phyloP scores from a whole-genome alignment of 2,329 filamentous ascomycete species.

The Neonectria neomacrospora region DNA sequence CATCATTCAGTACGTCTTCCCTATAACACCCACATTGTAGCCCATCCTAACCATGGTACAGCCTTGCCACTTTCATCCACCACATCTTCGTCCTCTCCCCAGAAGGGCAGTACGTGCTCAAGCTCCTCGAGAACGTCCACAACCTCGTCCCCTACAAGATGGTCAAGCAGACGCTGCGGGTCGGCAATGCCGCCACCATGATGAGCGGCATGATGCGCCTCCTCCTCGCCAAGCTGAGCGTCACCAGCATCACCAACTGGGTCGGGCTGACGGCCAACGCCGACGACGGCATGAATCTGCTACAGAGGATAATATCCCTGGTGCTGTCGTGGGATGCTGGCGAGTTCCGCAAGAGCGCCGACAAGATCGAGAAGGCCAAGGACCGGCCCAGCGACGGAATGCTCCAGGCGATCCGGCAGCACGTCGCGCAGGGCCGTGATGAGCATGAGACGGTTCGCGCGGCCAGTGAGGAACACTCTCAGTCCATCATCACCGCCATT shows the following conservation, averaged over 20 bases:
- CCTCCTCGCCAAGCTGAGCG: conserved; percentile 80
- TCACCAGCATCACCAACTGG: conserved; percentile 82
- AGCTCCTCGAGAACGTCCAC: conserved; percentile 76
- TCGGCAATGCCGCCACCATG: conserved; percentile 86
- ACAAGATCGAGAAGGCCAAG: conserved; percentile 72
- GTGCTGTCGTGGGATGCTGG: conserved; percentile 78
- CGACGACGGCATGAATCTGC: conserved; percentile 82
- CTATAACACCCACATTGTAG: conserved; percentile 1
- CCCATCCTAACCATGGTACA: conserved; percentile 48
- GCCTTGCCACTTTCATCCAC: conserved; percentile 78
- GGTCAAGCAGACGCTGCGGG: conserved; percentile 76
- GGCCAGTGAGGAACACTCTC: conserved; percentile 60
- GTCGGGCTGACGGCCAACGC: conserved; percentile 76
- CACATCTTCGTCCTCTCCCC: conserved; percentile 78
- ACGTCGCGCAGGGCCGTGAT: conserved; percentile 62
- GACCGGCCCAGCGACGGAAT: conserved; percentile 68
- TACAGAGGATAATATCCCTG: conserved; percentile 80
- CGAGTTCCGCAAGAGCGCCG: conserved; percentile 73
- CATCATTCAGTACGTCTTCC: conserved; percentile 71
- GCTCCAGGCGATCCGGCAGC: conserved; percentile 68
- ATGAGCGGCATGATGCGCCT: conserved; percentile 78
- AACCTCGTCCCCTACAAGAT: conserved; percentile 77
- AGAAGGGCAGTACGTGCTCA: conserved; percentile 79
- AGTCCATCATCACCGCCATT: conserved; percentile 76
- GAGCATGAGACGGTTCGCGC: conserved; percentile 69